Conservation (phyloP, 352 stramenopile species). For the Phytophthora sp. region DNA sequence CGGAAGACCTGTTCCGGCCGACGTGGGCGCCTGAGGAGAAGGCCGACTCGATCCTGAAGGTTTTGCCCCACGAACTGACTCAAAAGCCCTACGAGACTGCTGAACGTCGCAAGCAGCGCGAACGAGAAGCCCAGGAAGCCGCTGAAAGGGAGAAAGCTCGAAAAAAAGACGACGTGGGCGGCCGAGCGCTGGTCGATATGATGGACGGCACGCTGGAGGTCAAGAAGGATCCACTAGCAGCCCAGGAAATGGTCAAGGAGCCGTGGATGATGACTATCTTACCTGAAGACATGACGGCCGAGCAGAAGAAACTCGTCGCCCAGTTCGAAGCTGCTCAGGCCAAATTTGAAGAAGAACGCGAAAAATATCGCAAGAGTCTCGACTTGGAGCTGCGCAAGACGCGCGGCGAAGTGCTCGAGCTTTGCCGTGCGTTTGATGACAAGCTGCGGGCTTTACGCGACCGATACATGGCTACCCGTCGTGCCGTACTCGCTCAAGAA, state of each 20-base stretch:
- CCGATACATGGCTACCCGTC: constrained; percentile 61
- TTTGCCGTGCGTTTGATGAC: constrained; percentile 88
- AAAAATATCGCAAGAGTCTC: constrained; percentile 91
- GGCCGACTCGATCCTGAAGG: constrained; percentile 68
- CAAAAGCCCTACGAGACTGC: constrained; percentile 86
- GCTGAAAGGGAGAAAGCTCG: constrained; percentile 41
- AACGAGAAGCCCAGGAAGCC: constrained; percentile 35
- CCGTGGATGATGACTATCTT: constrained; percentile 89
- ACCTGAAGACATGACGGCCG: constrained; percentile 76
- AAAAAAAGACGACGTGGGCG: constrained; percentile 84
- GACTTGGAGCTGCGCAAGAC: constrained; percentile 91
- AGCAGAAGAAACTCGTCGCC: constrained; percentile 76
- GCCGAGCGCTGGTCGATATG: constrained; percentile 90
- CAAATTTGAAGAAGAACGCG: constrained; percentile 87
- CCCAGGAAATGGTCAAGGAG: constrained; percentile 73
- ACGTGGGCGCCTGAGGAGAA: constrained; percentile 66
- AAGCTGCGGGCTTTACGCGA: constrained; percentile 67
- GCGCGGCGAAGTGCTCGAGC: constrained; percentile 78
- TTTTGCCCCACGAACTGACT: constrained; percentile 82
- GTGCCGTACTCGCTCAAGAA: constrained; percentile 65
- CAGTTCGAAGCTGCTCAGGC: constrained; percentile 70
- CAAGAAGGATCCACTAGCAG: constrained; percentile 81
- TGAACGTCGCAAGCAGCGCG: constrained; percentile 57
- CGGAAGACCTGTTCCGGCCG: constrained; percentile 54
- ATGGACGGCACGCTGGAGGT: constrained; percentile 94